These are phyloP conservation scores for Fusarium guadeloupense DNA, from an alignment of 2,329 filamentous ascomycete genomes.

Conservation along the genomic window DNA sequence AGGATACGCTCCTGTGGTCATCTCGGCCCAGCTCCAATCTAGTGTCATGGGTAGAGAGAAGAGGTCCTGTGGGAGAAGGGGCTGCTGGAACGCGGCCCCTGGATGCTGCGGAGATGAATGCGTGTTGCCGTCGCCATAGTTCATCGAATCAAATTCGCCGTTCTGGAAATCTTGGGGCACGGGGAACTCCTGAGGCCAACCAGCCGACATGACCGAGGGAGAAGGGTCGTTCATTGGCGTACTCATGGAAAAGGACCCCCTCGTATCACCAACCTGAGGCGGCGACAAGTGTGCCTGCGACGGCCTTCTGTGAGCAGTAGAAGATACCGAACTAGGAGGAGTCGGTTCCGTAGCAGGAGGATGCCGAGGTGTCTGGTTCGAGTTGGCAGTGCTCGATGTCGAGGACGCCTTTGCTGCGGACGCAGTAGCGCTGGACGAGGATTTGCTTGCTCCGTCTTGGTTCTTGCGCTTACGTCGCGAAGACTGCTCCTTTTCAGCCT, in stretches of 20 bases:
- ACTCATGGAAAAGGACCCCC: constrained; percentile 38
- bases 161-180: constrained; percentile 47
- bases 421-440: constrained; percentile 13
- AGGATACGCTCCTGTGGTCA: constrained; percentile 72
- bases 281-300: constrained; percentile 44
- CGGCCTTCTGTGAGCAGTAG: constrained; percentile 16
- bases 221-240: constrained; percentile 52
- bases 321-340: constrained; percentile 7
- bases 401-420: constrained; percentile 2
- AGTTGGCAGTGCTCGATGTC: neutral
- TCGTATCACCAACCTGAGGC: constrained; percentile 35
- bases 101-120: constrained; percentile 48
- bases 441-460: constrained; percentile 54
- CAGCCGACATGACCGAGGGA: constrained; percentile 55
- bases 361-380: constrained; percentile 25
- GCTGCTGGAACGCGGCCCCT: constrained; percentile 73
- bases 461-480: constrained; percentile 87
- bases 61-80: constrained; percentile 89
- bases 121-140: constrained; percentile 52
- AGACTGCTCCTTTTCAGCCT: constrained; percentile 84
- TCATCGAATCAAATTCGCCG: constrained; percentile 56
- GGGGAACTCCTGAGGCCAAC: constrained; percentile 60
- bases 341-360: constrained; percentile 12
- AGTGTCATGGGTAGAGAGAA: constrained; percentile 97
- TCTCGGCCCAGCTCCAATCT: constrained; percentile 84